Conservation (phyloP, 2,329 filamentous ascomycete genomes). For the Trichoderma semiorbis region DNA sequence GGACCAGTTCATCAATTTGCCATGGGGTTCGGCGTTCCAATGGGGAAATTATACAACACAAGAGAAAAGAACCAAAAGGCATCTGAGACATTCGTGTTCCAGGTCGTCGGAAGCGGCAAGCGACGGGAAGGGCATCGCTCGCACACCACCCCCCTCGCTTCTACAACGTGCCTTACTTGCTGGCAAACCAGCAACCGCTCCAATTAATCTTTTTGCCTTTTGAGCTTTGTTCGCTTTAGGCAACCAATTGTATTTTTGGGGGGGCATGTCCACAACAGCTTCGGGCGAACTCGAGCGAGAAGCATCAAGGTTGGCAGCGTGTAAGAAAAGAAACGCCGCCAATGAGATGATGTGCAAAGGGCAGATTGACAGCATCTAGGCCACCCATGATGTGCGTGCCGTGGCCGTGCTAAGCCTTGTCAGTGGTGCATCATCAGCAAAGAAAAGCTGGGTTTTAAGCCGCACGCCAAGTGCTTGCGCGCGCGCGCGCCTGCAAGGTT, state of each 20-base stretch:
- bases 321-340: slow-evolving; percentile 1
- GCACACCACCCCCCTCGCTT: background rate
- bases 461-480: background rate
- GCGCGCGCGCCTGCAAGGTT: slow-evolving; percentile 1
- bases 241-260: background rate
- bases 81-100: slow-evolving; percentile 12
- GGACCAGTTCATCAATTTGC: background rate
- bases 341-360: background rate
- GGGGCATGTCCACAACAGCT: background rate
- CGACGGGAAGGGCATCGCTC: background rate
- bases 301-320: background rate
- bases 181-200: background rate
- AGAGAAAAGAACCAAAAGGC: background rate
- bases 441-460: background rate
- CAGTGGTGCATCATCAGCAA: background rate
- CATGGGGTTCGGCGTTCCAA: slow-evolving; percentile 2
- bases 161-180: background rate
- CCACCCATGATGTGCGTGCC: background rate
- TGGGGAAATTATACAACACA: background rate
- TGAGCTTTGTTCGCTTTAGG: background rate
- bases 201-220: background rate
- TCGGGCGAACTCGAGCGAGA: background rate
- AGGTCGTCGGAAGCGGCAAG: slow-evolving; percentile 6
- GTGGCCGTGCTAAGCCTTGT: background rate
- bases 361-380: background rate